Evolutionary conservation across 768 basidiomycete genomes (phyloP), one percentile per base, ranked within the genome.

Genomic region (Calocybe cyanea): DNA sequence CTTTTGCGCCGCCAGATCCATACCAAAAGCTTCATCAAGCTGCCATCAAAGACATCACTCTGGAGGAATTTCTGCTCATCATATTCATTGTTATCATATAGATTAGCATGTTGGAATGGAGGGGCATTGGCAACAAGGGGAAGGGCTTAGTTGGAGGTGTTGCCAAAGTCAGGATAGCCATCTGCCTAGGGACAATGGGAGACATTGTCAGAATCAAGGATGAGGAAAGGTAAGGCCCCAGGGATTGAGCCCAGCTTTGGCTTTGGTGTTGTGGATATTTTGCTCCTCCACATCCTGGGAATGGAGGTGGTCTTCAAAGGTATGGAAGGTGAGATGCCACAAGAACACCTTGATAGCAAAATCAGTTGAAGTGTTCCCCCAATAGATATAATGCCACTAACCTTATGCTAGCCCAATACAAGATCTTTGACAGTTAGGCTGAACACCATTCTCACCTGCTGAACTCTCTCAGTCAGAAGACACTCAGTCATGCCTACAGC

Each of bases 321-420:
- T 69, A 51, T 92, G 90, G 77, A 98, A 97, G 0, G 89, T 87
- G 0, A 58, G 51, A 57, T 94, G 92, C 0, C 85, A 87, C 2
- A 99, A 66, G 76, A 91, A 98, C 36, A 94, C 85, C 93, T 96
- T 53, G n/a, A n/a, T n/a, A n/a, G n/a, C n/a, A n/a, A n/a, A n/a
- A n/a, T n/a, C 0, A 39, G 37, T 42, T 46, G 30, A n/a, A n/a
- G n/a, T n/a, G n/a, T n/a, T n/a, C n/a, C n/a, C n/a, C n/a, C n/a
- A n/a, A n/a, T n/a, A n/a, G n/a, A n/a, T n/a, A n/a, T n/a, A n/a
- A n/a, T n/a, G n/a, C n/a, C n/a, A n/a, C n/a, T n/a, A n/a, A n/a
- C n/a, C n/a, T n/a, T n/a, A n/a, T n/a, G n/a, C n/a, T n/a, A n/a
- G n/a, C n/a, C n/a, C n/a, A n/a, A n/a, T n/a, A n/a, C n/a, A n/a